Percentiles rank a stretch among this genome's conserved stretches.
Conservation (phyloP, 129 eudicot genomes). For the Cynara cardunculus region DNA sequence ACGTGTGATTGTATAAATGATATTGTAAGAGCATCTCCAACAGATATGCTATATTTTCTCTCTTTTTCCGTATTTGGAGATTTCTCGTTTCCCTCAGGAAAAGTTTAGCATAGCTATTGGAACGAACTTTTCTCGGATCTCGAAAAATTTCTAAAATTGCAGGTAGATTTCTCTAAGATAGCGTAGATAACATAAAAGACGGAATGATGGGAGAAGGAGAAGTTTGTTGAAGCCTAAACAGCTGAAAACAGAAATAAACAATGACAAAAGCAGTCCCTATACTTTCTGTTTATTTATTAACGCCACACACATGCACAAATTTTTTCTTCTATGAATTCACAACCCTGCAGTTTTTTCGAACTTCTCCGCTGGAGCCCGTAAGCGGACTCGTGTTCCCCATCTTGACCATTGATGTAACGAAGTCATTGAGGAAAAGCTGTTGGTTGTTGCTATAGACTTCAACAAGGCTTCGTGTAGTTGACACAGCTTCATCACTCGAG, state of each 20-base stretch:
- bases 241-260: not conserved
- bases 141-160: too few species aligned
- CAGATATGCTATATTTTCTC: too few species aligned
- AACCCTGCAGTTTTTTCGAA: conserved; percentile 36
- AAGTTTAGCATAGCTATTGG: too few species aligned
- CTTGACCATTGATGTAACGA: conserved; percentile 36
- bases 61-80: too few species aligned
- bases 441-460: conserved; percentile 22
- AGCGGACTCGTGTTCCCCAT: conserved; percentile 45
- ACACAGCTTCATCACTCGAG: conserved; percentile 27
- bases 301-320: not conserved
- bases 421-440: conserved; percentile 23
- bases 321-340: conserved; percentile 28
- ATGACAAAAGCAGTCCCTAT: not conserved
- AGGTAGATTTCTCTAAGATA: too few species aligned
- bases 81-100: too few species aligned
- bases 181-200: not conserved
- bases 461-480: conserved; percentile 29
- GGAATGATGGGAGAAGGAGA: not conserved
- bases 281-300: not conserved
- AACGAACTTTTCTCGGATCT: too few species aligned
- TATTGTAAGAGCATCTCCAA: too few species aligned
- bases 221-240: not conserved
- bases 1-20: not conserved
- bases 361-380: conserved; percentile 40